A percentile compares a stretch with the other conserved stretches of the same genome.
phyloP scores from a whole-genome alignment of 257 asterid genomes.

The Sherardia arvensis region DNA sequence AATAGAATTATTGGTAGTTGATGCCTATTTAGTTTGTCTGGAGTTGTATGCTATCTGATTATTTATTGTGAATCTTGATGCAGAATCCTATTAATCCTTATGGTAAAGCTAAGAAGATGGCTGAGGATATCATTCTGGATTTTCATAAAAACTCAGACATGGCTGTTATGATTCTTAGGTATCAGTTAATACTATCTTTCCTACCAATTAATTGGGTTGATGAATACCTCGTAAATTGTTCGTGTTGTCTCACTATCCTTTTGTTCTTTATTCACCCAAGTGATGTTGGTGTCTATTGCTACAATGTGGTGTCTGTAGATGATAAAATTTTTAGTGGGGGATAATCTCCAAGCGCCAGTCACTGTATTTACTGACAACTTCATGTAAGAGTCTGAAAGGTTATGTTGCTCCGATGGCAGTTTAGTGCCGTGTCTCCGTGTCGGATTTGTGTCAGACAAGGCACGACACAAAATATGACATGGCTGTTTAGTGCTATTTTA shows the following conservation, averaged over 20 bases:
- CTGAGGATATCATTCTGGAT: slow-evolving; percentile 90
- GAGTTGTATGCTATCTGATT: slow-evolving; percentile 8
- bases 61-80: slow-evolving; percentile 13
- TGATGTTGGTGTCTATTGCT: neutral
- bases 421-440: too few species aligned
- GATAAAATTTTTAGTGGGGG: neutral
- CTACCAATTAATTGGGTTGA: neutral
- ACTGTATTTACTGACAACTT: neutral
- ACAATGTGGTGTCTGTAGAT: neutral
- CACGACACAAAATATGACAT: too few species aligned
- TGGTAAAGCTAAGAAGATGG: slow-evolving; percentile 98
- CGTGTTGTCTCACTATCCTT: neutral
- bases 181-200: neutral
- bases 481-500: too few species aligned
- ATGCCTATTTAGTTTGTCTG: neutral
- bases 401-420: too few species aligned
- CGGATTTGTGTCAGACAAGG: too few species aligned
- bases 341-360: neutral
- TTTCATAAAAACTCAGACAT: slow-evolving; percentile 74
- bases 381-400: neutral
- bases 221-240: neutral
- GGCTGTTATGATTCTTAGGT: slow-evolving; percentile 96
- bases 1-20: neutral
- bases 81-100: slow-evolving; percentile 91
- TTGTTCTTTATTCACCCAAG: neutral